These are phyloP conservation scores for Penicillium sp. DNA, from an alignment of 2,329 filamentous ascomycete species.

Conservation along the genomic window DNA sequence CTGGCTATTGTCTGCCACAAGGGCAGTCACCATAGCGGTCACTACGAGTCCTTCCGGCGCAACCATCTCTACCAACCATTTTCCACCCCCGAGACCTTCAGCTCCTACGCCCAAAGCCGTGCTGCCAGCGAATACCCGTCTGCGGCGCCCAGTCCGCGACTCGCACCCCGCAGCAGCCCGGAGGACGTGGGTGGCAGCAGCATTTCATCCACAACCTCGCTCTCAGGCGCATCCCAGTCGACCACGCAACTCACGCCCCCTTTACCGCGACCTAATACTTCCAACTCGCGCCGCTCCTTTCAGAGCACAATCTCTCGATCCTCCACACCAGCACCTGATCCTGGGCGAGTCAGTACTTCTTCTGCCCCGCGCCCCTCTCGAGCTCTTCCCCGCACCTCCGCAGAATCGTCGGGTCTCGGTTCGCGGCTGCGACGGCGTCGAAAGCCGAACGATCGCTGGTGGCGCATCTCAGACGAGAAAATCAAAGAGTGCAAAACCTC, in stretches of 20 bases:
- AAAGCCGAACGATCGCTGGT: slow-evolving; percentile 72
- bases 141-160: slow-evolving; percentile 45
- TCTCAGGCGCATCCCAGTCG: slow-evolving; percentile 27
- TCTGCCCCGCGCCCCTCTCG: slow-evolving; percentile 23
- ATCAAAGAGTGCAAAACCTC: slow-evolving; percentile 88
- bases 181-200: slow-evolving; percentile 28
- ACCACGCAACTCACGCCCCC: slow-evolving; percentile 19
- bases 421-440: slow-evolving; percentile 52
- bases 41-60: slow-evolving; percentile 92
- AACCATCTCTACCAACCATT: slow-evolving; percentile 75
- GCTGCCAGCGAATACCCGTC: slow-evolving; percentile 51
- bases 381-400: slow-evolving; percentile 22
- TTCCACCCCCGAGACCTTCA: slow-evolving; percentile 74
- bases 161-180: slow-evolving; percentile 34
- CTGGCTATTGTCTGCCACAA: slow-evolving; percentile 88
- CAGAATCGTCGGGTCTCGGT: slow-evolving; percentile 19
- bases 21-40: slow-evolving; percentile 89
- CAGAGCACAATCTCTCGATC: slow-evolving; percentile 30
- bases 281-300: slow-evolving; percentile 31
- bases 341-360: slow-evolving; percentile 22
- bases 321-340: slow-evolving; percentile 22
- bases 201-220: slow-evolving; percentile 30
- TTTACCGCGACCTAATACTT: slow-evolving; percentile 24
- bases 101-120: slow-evolving; percentile 62
- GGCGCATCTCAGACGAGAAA: slow-evolving; percentile 96